Base-by-base conservation (phyloP, 257 asterid genomes). In the Henckelia pumila region DNA sequence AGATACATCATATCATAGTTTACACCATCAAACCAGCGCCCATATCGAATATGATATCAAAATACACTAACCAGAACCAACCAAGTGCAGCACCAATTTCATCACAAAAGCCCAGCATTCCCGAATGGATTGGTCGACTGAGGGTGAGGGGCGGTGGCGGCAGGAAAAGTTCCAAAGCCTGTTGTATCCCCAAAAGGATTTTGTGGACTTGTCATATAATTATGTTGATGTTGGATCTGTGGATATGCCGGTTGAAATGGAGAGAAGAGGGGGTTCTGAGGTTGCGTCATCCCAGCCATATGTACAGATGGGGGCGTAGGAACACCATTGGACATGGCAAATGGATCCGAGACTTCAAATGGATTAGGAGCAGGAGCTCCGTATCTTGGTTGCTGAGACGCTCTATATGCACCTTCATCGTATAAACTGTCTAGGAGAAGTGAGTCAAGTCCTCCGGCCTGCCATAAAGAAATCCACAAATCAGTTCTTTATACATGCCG, bases 391-490 rank as follows among this genome's bases (percentile, higher is more conserved):
- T 82, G 95, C 83, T 84, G 96, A 62, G 96, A 81, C 13, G 96
- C 96, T 84, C 98, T 82, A 73, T 82, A 91, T 35, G 98, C 95
- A 21, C 89, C 91, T 67, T 89, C 98, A 20, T 89, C 96, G 8
- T 94, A 94, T 74, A 94, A 76, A 70, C 97, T 91, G 74, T 74
- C 75, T 24, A 94, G 96, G 21, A 81, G 82, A 65, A 94, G 96
- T 8, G 96, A 85, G 70, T 94, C 99, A 82, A 94, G 76, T 67
- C 99, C 98, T 71, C 99, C 99, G 21, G 82, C 98, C 99, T 94
- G 86, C 76, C 72, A 70, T 49, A 62, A 40, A 60, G 6, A 71
- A 49, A 14, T 56, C 55, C 57, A 66, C 24, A 33, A 52, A 61
- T 22, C 63, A 47, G 47, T 50, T 55, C 59, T 17, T 52, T 44